Conservation (phyloP, 805 yeast species). For the Candida caryicola region DNA sequence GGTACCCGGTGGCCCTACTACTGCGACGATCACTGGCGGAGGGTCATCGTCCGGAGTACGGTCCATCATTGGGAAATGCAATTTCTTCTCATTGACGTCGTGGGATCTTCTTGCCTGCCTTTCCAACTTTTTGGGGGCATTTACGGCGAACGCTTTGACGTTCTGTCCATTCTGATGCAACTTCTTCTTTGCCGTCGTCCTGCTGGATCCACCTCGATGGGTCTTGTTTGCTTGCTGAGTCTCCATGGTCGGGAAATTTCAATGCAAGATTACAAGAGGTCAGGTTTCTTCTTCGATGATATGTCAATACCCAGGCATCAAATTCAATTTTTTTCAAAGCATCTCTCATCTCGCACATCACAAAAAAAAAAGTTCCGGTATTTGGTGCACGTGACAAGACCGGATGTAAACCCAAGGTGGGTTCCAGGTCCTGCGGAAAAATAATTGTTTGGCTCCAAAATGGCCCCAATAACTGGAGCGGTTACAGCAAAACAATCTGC, state of each 20-base stretch:
- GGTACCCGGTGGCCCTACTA: constrained; percentile 98
- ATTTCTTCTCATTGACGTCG: constrained; percentile 76
- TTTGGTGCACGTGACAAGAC: no score
- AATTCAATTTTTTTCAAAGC: constrained; percentile 5
- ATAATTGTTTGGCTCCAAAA: no score
- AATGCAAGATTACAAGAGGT: neutral
- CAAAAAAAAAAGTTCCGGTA: neutral
- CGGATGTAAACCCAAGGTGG: no score
- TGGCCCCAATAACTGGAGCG: no score
- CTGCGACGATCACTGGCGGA: constrained; percentile 94
- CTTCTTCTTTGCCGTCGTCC: constrained; percentile 74
- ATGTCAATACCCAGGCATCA: neutral
- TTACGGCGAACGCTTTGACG: constrained; percentile 44
- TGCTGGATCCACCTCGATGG: constrained; percentile 57
- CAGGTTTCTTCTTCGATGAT: neutral
- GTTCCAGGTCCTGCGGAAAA: neutral
- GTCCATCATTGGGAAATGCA: constrained; percentile 97
- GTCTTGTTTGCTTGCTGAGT: constrained; percentile 69
- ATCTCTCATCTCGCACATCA: constrained; percentile 4
- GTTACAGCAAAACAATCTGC: no score
- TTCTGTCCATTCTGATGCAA: constrained; percentile 77
- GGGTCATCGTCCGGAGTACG: constrained; percentile 97
- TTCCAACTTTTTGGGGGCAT: constrained; percentile 77
- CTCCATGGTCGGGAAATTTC: constrained; percentile 12
- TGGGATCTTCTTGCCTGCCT: constrained; percentile 79